phyloP scores from a whole-genome alignment of 768 basidiomycete species.

The Pulveroboletus sp. region DNA sequence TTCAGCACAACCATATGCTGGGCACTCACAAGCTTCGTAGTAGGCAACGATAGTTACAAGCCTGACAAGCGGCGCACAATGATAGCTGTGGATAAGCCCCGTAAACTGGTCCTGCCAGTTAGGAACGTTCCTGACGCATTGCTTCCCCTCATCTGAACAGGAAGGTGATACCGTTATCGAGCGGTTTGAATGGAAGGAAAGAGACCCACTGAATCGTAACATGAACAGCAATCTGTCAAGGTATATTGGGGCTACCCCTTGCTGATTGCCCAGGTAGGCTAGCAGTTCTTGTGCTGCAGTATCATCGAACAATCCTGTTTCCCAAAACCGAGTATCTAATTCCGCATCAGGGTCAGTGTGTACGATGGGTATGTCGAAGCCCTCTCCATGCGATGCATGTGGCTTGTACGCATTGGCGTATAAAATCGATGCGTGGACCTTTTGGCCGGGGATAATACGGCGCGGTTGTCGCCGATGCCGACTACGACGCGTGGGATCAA shows the following conservation, averaged over 20 bases:
- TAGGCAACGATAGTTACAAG: conserved; percentile 23
- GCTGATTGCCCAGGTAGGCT: conserved; percentile 4
- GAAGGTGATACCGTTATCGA: not conserved
- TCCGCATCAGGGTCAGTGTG: not conserved
- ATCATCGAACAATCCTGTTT: conserved; percentile 19
- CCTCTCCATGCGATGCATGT: conserved; percentile 16
- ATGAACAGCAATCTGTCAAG: conserved; percentile 20
- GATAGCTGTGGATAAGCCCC: conserved; percentile 6
- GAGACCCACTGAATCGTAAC: conserved; percentile 18
- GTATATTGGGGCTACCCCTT: conserved; percentile 18
- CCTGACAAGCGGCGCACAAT: conserved; percentile 17
- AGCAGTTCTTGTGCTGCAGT: conserved; percentile 14
- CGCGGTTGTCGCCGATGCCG: conserved; percentile 18
- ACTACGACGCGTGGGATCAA: conserved; percentile 5
- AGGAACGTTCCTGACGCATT: conserved; percentile 16
- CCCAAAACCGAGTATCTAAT: conserved; percentile 16
- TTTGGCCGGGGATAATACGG: conserved; percentile 28
- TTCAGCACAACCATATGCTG: no score
- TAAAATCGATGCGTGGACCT: conserved; percentile 24
- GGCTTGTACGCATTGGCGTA: conserved; percentile 21
- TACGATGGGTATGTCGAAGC: conserved; percentile 21
- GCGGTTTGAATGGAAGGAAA: not conserved
- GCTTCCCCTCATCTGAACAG: conserved; percentile 11
- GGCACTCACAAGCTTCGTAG: conserved; percentile 18
- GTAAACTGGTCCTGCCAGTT: conserved; percentile 11